Conservation (phyloP, 2,329 filamentous ascomycete species). For the Monosporascus cannonballus region DNA sequence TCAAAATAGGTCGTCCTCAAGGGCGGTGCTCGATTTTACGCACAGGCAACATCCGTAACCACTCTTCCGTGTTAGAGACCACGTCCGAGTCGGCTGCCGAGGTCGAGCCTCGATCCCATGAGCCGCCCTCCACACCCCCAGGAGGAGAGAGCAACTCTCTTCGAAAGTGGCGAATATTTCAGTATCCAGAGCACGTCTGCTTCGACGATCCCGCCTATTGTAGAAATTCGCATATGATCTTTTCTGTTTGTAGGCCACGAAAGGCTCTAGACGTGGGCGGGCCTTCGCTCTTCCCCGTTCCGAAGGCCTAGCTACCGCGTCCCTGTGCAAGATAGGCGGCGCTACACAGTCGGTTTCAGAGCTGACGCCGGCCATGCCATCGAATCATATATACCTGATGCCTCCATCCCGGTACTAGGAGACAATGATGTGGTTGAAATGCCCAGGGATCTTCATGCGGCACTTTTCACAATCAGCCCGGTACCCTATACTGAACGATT, state of each 20-base stretch:
- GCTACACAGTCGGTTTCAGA: background rate
- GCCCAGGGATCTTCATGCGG: constrained; percentile 65
- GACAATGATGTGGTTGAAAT: constrained; percentile 74
- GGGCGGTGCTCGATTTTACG: no score
- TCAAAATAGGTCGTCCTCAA: no score
- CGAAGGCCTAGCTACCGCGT: background rate
- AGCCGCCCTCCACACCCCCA: no score
- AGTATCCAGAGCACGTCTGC: constrained; percentile 8
- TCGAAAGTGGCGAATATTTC: background rate
- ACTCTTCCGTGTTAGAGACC: no score
- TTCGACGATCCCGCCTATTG: constrained; percentile 3
- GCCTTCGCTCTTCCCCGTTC: background rate
- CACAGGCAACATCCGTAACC: no score
- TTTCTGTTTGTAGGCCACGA: background rate
- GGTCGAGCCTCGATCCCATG: background rate
- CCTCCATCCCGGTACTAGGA: constrained; percentile 36
- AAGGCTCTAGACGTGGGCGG: background rate
- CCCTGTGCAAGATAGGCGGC: background rate
- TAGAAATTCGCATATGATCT: background rate
- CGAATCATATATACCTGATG: constrained; percentile 3
- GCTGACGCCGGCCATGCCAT: background rate
- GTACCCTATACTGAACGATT: constrained; percentile 72
- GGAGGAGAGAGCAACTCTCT: background rate
- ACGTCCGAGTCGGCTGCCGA: background rate
- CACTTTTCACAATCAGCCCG: constrained; percentile 75